Base-by-base conservation (phyloP, 208 protist genomes). In the Wallacemonas sp. region DNA sequence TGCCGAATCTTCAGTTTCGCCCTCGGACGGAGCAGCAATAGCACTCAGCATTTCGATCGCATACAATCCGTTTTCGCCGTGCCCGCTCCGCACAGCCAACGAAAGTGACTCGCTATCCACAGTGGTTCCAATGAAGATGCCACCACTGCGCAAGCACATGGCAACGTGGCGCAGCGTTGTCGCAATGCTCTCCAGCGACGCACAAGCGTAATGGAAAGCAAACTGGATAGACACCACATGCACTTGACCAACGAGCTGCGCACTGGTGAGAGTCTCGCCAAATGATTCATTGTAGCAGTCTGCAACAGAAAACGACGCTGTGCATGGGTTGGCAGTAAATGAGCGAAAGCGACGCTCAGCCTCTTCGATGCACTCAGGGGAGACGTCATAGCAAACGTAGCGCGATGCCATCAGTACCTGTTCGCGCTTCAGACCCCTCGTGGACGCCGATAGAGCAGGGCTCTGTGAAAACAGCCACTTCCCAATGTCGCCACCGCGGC, bases 151-250 rank as follows among this genome's bases (percentile, higher is more conserved):
- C 33, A 96, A 62, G 12, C 82, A 70, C 19, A 44, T 39, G 9
- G 85, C 61, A 11, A 93, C 68, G 9, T 72, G 66, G 1, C 45
- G 27, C 9, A 96, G 45, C 2, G 93, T 33, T 22, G 67, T 64
- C n/a, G 74, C 64, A 15, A 96, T 79, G 26, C 64, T 58, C 28
- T 82, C 74, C 12, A 67, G 41, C 11, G 70, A 75, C 14, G 68
- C 47, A 61, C 86, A 96, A n/a, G 87, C 90, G 70, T 96, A 96
- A 74, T 96, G 90, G 41, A 96, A 78, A 0, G 90, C 86, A 64
- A 96, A 96, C 68, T 96, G 90, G 46, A 93, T 88, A 1, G 82
- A 82, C 6, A 96, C 85, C 17, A 93, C 62, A 62, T 81, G 60
- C 67, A 83, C 92, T 21, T 66, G 44, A 2, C 83, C 86, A 70